These are phyloP conservation scores for Brassica incana DNA, from an alignment of 345 rosid genomes.

Conservation along the genomic window DNA sequence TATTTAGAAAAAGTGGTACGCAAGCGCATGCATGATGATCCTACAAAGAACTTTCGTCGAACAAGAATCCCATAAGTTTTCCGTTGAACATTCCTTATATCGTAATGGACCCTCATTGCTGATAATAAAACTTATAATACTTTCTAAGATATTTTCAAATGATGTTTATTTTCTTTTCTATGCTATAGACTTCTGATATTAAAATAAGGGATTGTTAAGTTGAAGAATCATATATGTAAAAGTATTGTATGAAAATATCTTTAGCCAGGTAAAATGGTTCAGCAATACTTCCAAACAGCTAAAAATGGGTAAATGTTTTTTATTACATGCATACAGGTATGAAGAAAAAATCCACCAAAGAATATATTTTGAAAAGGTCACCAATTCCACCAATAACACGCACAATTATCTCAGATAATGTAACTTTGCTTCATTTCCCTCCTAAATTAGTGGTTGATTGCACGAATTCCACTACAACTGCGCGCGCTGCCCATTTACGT, in stretches of 20 bases:
- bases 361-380: neutral
- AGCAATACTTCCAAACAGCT: neutral
- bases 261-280: neutral
- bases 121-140: neutral
- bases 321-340: neutral
- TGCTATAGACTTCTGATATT: neutral
- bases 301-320: neutral
- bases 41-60: neutral
- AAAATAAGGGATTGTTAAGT: neutral
- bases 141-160: neutral
- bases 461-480: neutral
- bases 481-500: neutral
- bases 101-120: neutral
- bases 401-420: neutral
- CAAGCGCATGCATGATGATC: neutral
- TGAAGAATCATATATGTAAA: neutral
- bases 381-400: conserved; percentile 2
- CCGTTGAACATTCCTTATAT: neutral
- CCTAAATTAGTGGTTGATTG: neutral
- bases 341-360: neutral
- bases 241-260: neutral
- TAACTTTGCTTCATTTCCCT: neutral
- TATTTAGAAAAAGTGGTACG: neutral
- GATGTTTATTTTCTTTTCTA: neutral
- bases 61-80: neutral